Evolutionary conservation across 2,329 filamentous ascomycete species (phyloP).

Genomic region (Fusarium chuoi): DNA sequence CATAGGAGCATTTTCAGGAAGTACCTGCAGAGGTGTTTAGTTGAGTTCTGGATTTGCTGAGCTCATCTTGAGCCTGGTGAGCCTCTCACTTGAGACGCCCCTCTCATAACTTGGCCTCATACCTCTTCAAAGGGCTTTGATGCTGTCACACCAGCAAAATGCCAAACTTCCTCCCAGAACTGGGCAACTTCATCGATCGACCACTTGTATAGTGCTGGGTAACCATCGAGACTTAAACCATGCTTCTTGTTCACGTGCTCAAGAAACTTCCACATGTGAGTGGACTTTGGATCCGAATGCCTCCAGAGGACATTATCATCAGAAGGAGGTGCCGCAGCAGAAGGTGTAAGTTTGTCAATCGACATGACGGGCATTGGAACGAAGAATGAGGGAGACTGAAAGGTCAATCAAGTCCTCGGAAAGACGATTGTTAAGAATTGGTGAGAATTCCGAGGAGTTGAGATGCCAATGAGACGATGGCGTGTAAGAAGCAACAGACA

Average conservation of each 20-base stretch:
- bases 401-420: neutral
- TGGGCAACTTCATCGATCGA: constrained; percentile 78
- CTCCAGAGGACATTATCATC: constrained; percentile 71
- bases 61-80: neutral
- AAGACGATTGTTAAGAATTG: constrained; percentile 8
- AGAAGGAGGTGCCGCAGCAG: constrained; percentile 26
- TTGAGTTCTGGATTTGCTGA: neutral
- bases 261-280: constrained; percentile 78
- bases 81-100: constrained; percentile 19
- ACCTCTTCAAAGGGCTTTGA: constrained; percentile 72
- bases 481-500: neutral
- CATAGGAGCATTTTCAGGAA: constrained; percentile 75
- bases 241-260: constrained; percentile 75
- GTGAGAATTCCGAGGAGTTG: constrained; percentile 15
- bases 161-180: constrained; percentile 90
- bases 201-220: constrained; percentile 85
- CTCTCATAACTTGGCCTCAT: constrained; percentile 35
- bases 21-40: constrained; percentile 62
- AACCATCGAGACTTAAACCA: constrained; percentile 69
- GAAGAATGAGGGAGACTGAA: neutral
- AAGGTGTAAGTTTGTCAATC: constrained; percentile 36
- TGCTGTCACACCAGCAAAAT: constrained; percentile 79
- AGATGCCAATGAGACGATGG: neutral
- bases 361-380: constrained; percentile 42
- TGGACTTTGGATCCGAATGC: constrained; percentile 73